Evolutionary conservation across 2,329 filamentous ascomycete species (phyloP).

Genomic region (Botrytis sinoallii): DNA sequence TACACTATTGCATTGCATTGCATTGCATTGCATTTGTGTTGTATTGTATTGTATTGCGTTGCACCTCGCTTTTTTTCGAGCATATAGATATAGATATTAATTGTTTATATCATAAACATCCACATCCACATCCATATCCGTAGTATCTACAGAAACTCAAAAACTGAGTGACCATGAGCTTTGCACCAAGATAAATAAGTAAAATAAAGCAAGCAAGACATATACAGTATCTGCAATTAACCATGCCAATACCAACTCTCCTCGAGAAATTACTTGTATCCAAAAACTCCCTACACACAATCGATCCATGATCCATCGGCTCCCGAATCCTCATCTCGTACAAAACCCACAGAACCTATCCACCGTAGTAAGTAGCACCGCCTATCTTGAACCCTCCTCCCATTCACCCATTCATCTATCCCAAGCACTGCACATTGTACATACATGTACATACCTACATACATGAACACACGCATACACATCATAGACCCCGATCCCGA

Average conservation of each 20-base stretch:
- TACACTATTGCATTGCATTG: conserved; percentile 15
- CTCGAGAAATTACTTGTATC: not conserved
- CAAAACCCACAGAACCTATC: not conserved
- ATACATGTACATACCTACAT: not conserved
- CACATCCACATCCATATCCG: not conserved
- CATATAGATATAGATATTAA: conserved; percentile 4
- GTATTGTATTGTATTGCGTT: conserved; percentile 2
- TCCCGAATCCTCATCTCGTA: not conserved
- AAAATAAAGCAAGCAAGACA: not conserved
- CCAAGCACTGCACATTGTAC: not conserved
- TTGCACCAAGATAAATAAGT: not conserved
- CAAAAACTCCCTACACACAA: no score
- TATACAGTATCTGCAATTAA: no score
- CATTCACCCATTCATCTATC: not conserved
- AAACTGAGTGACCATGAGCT: not conserved
- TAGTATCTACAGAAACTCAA: not conserved
- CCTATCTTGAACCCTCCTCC: no score
- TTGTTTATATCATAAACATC: not conserved
- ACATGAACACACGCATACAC: not conserved
- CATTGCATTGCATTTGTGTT: conserved; percentile 4
- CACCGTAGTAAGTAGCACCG: not conserved
- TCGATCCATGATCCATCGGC: not conserved
- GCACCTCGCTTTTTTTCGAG: not conserved
- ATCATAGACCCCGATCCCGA: conserved; percentile 2
- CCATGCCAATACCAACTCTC: not conserved